Evolutionary conservation across 306 rosid genomes (phyloP).

Genomic region (Fragaria iinumae): DNA sequence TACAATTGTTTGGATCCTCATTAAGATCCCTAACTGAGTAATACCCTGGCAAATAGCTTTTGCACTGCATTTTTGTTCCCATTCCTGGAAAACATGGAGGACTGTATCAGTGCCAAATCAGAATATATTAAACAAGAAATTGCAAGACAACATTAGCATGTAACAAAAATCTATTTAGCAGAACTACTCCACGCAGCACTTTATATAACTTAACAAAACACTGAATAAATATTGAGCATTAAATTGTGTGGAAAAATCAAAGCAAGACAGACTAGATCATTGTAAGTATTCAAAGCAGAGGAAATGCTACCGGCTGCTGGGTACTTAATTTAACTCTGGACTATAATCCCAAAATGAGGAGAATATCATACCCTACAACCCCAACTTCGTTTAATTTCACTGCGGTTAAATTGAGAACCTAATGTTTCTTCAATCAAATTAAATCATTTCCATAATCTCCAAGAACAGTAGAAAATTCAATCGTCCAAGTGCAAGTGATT

Average conservation of each 20-base stretch:
- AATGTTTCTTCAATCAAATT: background rate
- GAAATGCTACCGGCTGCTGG: background rate
- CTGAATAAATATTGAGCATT: background rate
- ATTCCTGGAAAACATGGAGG: slow-evolving; percentile 59
- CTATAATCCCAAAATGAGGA: slow-evolving; percentile 1
- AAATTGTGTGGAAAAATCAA: background rate
- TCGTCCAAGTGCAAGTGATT: background rate
- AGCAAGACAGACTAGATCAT: background rate
- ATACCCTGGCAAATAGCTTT: slow-evolving; percentile 65
- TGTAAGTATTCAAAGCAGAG: background rate
- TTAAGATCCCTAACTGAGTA: slow-evolving; percentile 94
- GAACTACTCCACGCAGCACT: background rate
- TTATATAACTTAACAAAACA: background rate
- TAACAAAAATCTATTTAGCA: background rate
- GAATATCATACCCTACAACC: background rate
- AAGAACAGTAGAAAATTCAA: background rate
- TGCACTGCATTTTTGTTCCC: slow-evolving; percentile 92
- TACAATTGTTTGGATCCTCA: slow-evolving; percentile 87
- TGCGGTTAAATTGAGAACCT: background rate
- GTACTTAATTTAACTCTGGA: background rate
- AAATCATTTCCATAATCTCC: background rate
- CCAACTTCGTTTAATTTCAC: background rate
- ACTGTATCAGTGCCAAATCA: slow-evolving; percentile 14
- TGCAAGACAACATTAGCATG: background rate
- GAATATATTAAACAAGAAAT: background rate